These are phyloP conservation scores for Pyropia yezoensis DNA, from an alignment of 23 red algal genomes.

Conservation along the genomic window DNA sequence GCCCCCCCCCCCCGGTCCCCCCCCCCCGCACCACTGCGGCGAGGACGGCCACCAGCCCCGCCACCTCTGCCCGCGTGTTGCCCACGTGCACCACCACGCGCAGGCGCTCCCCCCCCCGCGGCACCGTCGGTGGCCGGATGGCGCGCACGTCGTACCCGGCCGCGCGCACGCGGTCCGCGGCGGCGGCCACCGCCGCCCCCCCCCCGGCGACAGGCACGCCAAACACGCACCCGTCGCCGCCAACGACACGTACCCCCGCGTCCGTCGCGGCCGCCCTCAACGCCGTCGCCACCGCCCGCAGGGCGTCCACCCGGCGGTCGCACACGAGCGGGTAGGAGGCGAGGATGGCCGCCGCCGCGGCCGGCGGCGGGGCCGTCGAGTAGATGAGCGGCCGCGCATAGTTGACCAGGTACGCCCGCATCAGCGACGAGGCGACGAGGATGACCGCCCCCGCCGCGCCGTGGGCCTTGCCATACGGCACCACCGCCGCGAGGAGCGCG, in stretches of 20 bases:
- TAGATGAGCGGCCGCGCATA: slow-evolving; percentile 97
- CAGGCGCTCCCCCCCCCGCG: slow-evolving; percentile 68
- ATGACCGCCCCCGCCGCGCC: slow-evolving; percentile 74
- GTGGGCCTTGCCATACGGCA: slow-evolving; percentile 96
- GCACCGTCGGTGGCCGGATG: slow-evolving; percentile 85
- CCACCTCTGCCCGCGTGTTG: slow-evolving; percentile 63
- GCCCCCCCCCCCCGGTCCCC: background rate
- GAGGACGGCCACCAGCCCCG: slow-evolving; percentile 38
- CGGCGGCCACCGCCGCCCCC: slow-evolving; percentile 26
- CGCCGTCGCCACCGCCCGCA: slow-evolving; percentile 9
- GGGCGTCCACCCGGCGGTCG: slow-evolving; percentile 16
- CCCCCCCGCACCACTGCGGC: background rate
- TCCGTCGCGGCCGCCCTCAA: slow-evolving; percentile 4
- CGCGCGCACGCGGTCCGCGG: slow-evolving; percentile 27
- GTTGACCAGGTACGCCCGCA: slow-evolving; percentile 66
- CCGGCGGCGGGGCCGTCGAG: slow-evolving; percentile 61
- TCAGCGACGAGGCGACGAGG: slow-evolving; percentile 16
- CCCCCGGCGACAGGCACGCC: slow-evolving; percentile 48
- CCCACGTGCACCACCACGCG: slow-evolving; percentile 78
- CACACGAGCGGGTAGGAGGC: slow-evolving; percentile 51
- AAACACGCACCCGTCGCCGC: slow-evolving; percentile 35
- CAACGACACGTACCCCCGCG: slow-evolving; percentile 1
- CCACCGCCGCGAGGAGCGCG: slow-evolving; percentile 60
- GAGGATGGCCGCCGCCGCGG: slow-evolving; percentile 23
- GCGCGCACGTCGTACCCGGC: slow-evolving; percentile 57